Conservation (phyloP, 176 grass and related monocot species). For the Ananas comosus region DNA sequence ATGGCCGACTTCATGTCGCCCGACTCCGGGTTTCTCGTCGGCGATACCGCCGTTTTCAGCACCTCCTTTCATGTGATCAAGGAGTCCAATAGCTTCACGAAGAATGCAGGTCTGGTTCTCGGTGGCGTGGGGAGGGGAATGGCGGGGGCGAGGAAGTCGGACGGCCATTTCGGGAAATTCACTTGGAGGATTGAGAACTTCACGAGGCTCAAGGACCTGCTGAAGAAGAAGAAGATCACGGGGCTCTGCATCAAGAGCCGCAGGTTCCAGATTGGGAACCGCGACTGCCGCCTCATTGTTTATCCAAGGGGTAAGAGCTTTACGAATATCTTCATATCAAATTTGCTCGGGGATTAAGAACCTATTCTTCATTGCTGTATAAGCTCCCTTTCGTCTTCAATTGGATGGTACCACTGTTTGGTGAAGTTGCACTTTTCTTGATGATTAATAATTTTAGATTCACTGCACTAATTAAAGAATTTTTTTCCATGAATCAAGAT, state of each 20-base stretch:
- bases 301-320: slow-evolving; percentile 84
- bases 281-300: slow-evolving; percentile 94
- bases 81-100: slow-evolving; percentile 70
- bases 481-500: no score
- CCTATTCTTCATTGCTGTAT: no score
- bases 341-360: not conserved
- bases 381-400: not conserved
- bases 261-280: slow-evolving; percentile 80
- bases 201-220: slow-evolving; percentile 83
- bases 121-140: slow-evolving; percentile 32
- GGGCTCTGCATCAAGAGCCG: slow-evolving; percentile 94
- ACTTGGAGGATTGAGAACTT: slow-evolving; percentile 91
- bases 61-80: slow-evolving; percentile 86
- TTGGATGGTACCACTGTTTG: not conserved
- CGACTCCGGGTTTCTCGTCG: slow-evolving; percentile 53
- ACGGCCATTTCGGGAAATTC: slow-evolving; percentile 86
- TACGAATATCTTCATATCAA: not conserved
- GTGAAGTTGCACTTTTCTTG: no score
- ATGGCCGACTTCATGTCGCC: slow-evolving; percentile 74
- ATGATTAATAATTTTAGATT: no score
- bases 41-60: slow-evolving; percentile 64
- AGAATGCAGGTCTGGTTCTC: slow-evolving; percentile 20
- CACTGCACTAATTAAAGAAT: no score
- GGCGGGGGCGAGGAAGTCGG: slow-evolving; percentile 48
- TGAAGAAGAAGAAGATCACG: slow-evolving; percentile 84